phyloP scores from a whole-genome alignment of 495 filamentous ascomycete genomes.

The Trichodelitschia bisporula region DNA sequence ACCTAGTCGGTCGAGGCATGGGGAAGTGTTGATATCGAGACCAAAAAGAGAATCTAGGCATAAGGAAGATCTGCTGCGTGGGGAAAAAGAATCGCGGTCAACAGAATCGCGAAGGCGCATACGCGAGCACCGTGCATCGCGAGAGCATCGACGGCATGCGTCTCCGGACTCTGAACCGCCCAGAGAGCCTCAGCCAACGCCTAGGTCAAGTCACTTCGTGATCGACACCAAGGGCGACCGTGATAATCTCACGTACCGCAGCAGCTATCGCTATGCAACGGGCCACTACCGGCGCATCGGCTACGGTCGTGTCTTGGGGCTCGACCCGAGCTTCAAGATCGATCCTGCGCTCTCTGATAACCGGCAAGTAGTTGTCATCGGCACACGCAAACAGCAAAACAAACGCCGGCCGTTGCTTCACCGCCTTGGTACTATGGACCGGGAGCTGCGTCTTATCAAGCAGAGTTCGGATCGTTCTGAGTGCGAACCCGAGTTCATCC shows the following conservation, averaged over 20 bases:
- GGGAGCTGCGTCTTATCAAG: background rate
- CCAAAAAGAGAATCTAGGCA: too few relatives aligned
- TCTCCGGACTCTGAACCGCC: background rate
- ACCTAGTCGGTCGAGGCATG: too few relatives aligned
- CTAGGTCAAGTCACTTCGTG: constrained; percentile 4
- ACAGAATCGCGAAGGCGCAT: background rate
- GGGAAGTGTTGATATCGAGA: too few relatives aligned
- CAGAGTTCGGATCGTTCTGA: background rate
- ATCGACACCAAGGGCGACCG: constrained; percentile 28
- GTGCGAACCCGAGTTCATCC: background rate
- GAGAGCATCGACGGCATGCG: background rate
- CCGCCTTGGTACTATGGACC: too few relatives aligned
- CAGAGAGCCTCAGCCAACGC: too few relatives aligned
- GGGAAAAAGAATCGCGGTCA: constrained; percentile 1
- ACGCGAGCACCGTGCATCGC: background rate
- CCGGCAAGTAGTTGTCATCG: background rate
- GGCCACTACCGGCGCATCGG: constrained; percentile 35
- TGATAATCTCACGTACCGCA: constrained; percentile 33
- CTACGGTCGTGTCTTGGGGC: constrained; percentile 31
- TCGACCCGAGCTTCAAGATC: constrained; percentile 22
- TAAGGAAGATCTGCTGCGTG: too few relatives aligned
- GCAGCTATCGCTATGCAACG: constrained; percentile 31
- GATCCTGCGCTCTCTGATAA: constrained; percentile 16
- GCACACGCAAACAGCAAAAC: too few relatives aligned
- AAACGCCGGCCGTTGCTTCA: too few relatives aligned